These are phyloP conservation scores for Albophoma yamanashiensis DNA, from an alignment of 2,329 filamentous ascomycete species.

Conservation along the genomic window DNA sequence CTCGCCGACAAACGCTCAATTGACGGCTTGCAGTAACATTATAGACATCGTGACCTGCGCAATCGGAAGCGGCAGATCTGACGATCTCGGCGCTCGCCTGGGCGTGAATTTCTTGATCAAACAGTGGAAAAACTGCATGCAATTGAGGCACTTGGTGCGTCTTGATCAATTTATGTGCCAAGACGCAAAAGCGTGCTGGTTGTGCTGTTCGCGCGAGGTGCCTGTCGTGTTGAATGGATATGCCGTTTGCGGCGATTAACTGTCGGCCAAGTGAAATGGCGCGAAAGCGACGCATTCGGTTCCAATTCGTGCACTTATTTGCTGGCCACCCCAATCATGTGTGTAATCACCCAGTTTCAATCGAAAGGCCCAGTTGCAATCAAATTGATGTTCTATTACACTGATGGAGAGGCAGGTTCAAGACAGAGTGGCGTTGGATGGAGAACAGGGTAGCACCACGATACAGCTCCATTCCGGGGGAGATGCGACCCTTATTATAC, in stretches of 20 bases:
- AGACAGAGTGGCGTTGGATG: neutral
- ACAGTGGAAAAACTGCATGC: too few species aligned
- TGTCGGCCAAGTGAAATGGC: too few species aligned
- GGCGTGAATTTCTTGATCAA: too few species aligned
- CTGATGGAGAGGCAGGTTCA: neutral
- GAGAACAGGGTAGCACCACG: neutral
- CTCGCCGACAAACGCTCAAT: too few species aligned
- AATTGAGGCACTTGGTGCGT: too few species aligned
- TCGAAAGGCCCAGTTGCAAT: neutral
- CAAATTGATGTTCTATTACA: neutral
- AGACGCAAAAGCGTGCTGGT: neutral
- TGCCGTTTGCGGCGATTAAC: neutral
- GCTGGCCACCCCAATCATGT: neutral
- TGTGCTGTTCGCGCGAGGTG: neutral
- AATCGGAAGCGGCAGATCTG: too few species aligned
- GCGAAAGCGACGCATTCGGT: neutral
- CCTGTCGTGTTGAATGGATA: neutral
- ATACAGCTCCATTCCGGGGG: neutral
- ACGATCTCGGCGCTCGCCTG: too few species aligned
- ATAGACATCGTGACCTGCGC: too few species aligned
- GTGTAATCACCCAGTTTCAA: neutral
- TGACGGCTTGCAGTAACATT: too few species aligned
- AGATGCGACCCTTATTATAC: neutral
- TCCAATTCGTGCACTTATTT: neutral
- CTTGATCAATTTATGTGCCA: too few species aligned